Conservation (phyloP, 148 eudicot species). For the Chenopodium formosanum region DNA sequence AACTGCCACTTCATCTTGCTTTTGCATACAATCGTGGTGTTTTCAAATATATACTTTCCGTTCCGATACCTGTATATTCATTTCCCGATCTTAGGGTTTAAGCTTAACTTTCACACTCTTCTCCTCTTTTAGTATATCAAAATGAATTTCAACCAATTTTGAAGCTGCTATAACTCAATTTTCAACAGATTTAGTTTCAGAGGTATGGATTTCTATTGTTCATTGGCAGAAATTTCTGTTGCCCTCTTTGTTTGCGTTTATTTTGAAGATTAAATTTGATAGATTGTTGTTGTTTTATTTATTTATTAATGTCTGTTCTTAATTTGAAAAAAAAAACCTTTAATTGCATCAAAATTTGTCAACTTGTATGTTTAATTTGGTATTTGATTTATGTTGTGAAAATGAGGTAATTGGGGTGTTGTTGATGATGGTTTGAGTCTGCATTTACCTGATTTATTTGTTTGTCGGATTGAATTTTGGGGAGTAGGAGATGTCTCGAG, state of each 20-base stretch:
- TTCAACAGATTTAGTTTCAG: background rate
- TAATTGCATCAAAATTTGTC: background rate
- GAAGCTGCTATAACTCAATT: background rate
- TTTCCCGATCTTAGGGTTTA: constrained; percentile 26
- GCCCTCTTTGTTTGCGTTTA: background rate
- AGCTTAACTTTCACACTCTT: constrained; percentile 9
- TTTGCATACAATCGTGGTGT: no score
- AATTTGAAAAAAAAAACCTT: background rate
- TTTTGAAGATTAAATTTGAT: background rate
- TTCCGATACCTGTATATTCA: background rate
- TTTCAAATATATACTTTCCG: no score
- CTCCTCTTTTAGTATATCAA: background rate
- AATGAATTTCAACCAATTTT: background rate
- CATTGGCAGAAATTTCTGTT: background rate
- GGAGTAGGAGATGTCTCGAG: constrained; percentile 74
- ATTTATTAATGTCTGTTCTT: background rate
- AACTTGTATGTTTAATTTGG: background rate
- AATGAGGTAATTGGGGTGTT: no score
- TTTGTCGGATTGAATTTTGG: background rate
- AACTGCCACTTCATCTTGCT: no score
- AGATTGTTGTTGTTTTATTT: background rate
- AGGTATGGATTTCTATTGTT: background rate
- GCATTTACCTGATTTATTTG: background rate
- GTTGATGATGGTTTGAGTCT: background rate
- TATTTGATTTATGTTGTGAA: no score